phyloP scores from a whole-genome alignment of 257 asterid genomes.

The Plantago elongata region DNA sequence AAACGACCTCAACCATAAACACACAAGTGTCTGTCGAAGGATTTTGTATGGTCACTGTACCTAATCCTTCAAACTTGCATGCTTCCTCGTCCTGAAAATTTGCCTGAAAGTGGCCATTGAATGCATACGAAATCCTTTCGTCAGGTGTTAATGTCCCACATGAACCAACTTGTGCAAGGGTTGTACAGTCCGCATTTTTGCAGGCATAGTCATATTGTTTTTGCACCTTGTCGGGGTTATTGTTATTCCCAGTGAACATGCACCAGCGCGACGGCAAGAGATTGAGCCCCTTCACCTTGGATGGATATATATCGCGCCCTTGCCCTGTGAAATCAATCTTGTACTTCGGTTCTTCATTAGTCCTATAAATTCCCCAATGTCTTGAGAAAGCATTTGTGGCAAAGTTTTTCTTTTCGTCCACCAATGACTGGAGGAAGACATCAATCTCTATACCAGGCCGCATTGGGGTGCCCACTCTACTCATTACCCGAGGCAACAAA shows the following conservation, averaged over 20 bases:
- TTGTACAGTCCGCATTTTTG: slow-evolving; percentile 14
- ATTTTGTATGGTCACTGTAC: background rate
- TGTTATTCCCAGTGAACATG: slow-evolving; percentile 4
- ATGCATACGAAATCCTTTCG: slow-evolving; percentile 21
- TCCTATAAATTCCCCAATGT: slow-evolving; percentile 49
- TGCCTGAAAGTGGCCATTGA: slow-evolving; percentile 22
- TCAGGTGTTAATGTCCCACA: slow-evolving; percentile 6
- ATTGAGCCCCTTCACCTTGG: slow-evolving; percentile 20
- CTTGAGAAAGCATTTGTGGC: slow-evolving; percentile 39
- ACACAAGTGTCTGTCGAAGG: no score
- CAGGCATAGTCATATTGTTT: slow-evolving; percentile 10
- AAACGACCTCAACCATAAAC: no score
- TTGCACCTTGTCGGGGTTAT: background rate
- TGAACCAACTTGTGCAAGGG: slow-evolving; percentile 11
- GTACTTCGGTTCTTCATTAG: slow-evolving; percentile 44
- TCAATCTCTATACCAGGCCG: slow-evolving; percentile 32
- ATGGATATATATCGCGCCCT: slow-evolving; percentile 12
- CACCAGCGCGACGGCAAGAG: slow-evolving; percentile 38
- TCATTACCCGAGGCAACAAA: slow-evolving; percentile 30
- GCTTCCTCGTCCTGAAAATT: slow-evolving; percentile 18
- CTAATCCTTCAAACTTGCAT: slow-evolving; percentile 30
- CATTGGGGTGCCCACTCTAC: slow-evolving; percentile 44
- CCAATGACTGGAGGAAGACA: slow-evolving; percentile 39
- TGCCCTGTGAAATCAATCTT: slow-evolving; percentile 28
- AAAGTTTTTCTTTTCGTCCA: slow-evolving; percentile 34